Evolutionary conservation across 768 basidiomycete genomes (phyloP), one percentile per base, ranked within the genome.

Genomic region (Tricholoma sp.): DNA sequence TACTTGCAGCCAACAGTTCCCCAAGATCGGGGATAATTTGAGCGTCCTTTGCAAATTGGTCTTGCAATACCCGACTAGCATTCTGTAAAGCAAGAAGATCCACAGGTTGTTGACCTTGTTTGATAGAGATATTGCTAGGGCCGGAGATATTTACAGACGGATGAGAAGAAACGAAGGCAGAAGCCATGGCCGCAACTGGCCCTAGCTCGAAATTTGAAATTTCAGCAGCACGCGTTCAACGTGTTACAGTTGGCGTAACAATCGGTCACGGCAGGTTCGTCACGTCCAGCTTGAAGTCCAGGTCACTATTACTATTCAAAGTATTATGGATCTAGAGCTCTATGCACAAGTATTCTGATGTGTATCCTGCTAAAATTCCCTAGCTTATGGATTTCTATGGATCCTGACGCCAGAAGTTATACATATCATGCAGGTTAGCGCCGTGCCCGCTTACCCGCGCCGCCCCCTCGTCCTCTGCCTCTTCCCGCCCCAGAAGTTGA

Each of bases 1-100:
- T 67, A 88, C 88, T 76, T 55, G 80, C 75, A 4, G 77, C 80
- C 52, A 91, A 69, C 61, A 83, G 77, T 57, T 92, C 91, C 41
- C 84, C 85, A 35, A 88, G 68, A 69, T 91, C 90, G 31, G 91
- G 89, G 50, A 92, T 81, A 52, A 80, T 78, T 70, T 87, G 85
- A 2, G 81, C 78, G 71, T 93, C 90, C 67, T 88, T 90, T 29
- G 79, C 70, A 52, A 91, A 79, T 59, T 84, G 81, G 50, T 89
- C 88, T 55, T 84, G 78, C 27, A 93, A 67, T 32, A 89, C 78
- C 57, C 78, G 76, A 64, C 85, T 85, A 9, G 89, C 89, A 65
- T 75, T 82, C 64, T 84, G 80, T 45, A 93, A 73, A 19, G 83
- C 78, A 46, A 74, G 66, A 51, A 91, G 72, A 70, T 91, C 88